Percentiles rank a stretch among this genome's conserved stretches.
Evolutionary conservation across 768 basidiomycete genomes (phyloP).

Genomic region (Dentipellis fragilis): DNA sequence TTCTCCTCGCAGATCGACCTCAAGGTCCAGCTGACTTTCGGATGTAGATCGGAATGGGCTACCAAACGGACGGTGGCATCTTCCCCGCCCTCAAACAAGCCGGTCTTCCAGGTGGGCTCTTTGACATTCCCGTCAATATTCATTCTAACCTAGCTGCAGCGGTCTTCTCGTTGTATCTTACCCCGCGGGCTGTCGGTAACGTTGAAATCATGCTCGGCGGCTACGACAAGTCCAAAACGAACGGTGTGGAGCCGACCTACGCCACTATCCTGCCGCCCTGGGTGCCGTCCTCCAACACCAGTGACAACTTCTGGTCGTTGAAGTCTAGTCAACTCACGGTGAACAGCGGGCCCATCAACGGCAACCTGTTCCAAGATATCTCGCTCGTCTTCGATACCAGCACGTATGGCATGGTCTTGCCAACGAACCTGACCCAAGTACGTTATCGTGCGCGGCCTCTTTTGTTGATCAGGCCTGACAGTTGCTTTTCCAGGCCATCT

Average conservation of each 20-base stretch:
- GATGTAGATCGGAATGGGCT: too few species aligned
- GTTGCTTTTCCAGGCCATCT: constrained; percentile 31
- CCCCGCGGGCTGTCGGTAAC: constrained; percentile 33
- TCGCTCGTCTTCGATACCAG: constrained; percentile 49
- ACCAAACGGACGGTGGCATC: too few species aligned
- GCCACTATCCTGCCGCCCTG: constrained; percentile 20
- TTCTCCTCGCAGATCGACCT: too few species aligned
- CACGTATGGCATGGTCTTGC: constrained; percentile 46
- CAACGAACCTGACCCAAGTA: constrained; percentile 38
- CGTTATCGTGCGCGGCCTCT: constrained; percentile 5
- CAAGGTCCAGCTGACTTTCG: too few species aligned
- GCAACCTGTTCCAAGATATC: constrained; percentile 16
- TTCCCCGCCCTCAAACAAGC: too few species aligned
- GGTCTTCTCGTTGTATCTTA: constrained; percentile 27
- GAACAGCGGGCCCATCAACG: neutral
- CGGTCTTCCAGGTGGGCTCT: too few species aligned
- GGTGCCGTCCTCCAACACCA: neutral
- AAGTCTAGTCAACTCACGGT: neutral
- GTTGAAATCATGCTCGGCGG: constrained; percentile 48
- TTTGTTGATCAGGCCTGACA: neutral
- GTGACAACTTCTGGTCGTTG: neutral
- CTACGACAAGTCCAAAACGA: constrained; percentile 42
- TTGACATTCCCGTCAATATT: too few species aligned
- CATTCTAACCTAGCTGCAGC: neutral
- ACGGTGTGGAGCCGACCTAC: constrained; percentile 37